phyloP scores from a whole-genome alignment of 345 rosid genomes.

The Odontarrhena argentea region DNA sequence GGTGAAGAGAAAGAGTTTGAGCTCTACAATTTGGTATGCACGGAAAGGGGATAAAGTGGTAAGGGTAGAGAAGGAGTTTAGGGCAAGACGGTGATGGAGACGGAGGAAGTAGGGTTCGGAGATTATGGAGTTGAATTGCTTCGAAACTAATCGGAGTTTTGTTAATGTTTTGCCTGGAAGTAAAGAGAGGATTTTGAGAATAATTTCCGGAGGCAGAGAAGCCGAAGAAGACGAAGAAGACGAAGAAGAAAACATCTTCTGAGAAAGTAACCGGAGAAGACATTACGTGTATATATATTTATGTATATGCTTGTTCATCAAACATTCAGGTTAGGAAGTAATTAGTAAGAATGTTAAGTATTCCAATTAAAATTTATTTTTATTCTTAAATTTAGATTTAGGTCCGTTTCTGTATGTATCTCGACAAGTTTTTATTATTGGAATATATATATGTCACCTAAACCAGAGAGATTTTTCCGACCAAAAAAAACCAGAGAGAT shows the following conservation, averaged over 20 bases:
- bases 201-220: conserved; percentile 28
- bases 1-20: conserved; percentile 23
- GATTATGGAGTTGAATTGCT: conserved; percentile 33
- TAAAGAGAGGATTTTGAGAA: conserved; percentile 21
- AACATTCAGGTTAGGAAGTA: conserved; percentile 13
- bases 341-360: neutral
- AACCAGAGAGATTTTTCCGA: too few species aligned
- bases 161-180: conserved; percentile 26
- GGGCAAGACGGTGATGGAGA: conserved; percentile 21
- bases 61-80: conserved; percentile 13
- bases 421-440: too few species aligned
- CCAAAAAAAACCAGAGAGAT: too few species aligned
- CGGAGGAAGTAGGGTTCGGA: conserved; percentile 19
- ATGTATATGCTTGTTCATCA: conserved; percentile 9
- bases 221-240: too few species aligned
- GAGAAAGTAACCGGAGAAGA: neutral
- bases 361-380: neutral
- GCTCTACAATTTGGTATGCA: conserved; percentile 6
- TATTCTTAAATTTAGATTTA: conserved; percentile 2
- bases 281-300: neutral
- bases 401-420: too few species aligned
- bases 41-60: conserved; percentile 1
- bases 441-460: too few species aligned
- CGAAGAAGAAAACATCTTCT: conserved; percentile 21
- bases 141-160: conserved; percentile 24